Base-by-base conservation (phyloP, 2,329 filamentous ascomycete genomes). In the Colletotrichum sp. region DNA sequence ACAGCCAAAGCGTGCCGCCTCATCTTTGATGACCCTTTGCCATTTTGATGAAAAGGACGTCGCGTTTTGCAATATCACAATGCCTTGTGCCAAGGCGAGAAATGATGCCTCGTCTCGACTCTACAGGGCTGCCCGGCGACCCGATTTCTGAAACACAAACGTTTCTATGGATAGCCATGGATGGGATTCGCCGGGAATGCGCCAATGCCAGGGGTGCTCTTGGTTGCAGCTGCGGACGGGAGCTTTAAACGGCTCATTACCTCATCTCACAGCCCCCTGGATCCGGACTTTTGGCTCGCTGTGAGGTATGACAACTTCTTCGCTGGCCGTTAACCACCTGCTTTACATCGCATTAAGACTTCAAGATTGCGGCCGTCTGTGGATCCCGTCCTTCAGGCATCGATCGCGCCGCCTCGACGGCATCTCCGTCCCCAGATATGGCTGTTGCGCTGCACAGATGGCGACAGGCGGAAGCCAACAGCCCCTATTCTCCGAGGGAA, bases 61-160 rank as follows among this genome's bases (percentile, higher is more conserved):
- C 18, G 18, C 18, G 14, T n/a, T 39, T 24, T 59, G 48, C 48
- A 65, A 43, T 28, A 32, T 30, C 26, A 68, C 68, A 36, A 55
- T 63, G 55, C 52, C 14, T 63, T 60, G 13, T 57, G 55, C 68
- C 52, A 52, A 72, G 28, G 30, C 48, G 57, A 55, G 18, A 60
- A 61, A 59, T 57, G 32, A 30, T 39, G 26, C n/a, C 34, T 48
- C 36, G 61, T 60, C 55, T 34, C 61, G 60, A 61, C 39, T 72
- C 60, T 16, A 48, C 63, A 63, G 55, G 30, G 64, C 73, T 75
- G 59, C 70, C 70, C 32, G 36, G 59, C 60, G 59, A 68, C 57
- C 59, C 68, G n/a, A 60, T 7, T 73, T 68, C 71, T 65, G 74
- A 69, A 74, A 73, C 64, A 65, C 43, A 65, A 59, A 24, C 28